Evolutionary conservation across 2,329 filamentous ascomycete genomes (phyloP).

Genomic region (Ophiosphaerella narmari): DNA sequence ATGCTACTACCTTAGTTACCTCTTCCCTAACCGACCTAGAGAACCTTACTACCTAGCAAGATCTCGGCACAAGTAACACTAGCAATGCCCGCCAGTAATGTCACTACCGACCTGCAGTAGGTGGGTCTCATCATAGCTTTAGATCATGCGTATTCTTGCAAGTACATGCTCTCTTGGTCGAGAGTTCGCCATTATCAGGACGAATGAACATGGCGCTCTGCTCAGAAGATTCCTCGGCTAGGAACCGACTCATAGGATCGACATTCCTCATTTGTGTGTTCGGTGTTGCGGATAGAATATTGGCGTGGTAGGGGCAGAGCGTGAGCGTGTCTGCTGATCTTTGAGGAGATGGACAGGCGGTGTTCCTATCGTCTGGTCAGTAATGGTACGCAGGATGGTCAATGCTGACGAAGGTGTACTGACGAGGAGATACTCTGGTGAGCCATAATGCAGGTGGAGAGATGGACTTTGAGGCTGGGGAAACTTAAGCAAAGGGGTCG

Average conservation of each 20-base stretch:
- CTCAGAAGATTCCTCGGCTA: conserved; percentile 22
- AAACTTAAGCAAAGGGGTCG: no score
- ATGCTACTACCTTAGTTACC: no score
- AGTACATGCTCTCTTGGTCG: conserved; percentile 18
- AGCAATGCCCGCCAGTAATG: no score
- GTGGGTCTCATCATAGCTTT: no score
- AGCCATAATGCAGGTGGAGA: no score
- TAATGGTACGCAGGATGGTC: background rate
- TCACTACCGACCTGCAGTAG: no score
- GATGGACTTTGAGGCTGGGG: no score
- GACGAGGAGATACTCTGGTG: background rate
- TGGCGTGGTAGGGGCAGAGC: background rate
- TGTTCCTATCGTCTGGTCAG: background rate
- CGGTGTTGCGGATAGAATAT: background rate
- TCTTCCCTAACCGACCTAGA: no score
- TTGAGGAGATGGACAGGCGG: background rate
- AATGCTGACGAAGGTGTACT: background rate
- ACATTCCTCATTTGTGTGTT: conserved; percentile 4
- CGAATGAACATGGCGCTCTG: conserved; percentile 26
- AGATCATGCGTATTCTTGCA: conserved; percentile 6
- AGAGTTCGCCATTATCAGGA: conserved; percentile 18
- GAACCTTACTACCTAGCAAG: no score
- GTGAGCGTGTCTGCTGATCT: background rate
- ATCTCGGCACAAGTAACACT: no score
- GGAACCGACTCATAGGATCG: conserved; percentile 28